Conservation (phyloP, 2,329 filamentous ascomycete species). For the Epichloe glyceriae region DNA sequence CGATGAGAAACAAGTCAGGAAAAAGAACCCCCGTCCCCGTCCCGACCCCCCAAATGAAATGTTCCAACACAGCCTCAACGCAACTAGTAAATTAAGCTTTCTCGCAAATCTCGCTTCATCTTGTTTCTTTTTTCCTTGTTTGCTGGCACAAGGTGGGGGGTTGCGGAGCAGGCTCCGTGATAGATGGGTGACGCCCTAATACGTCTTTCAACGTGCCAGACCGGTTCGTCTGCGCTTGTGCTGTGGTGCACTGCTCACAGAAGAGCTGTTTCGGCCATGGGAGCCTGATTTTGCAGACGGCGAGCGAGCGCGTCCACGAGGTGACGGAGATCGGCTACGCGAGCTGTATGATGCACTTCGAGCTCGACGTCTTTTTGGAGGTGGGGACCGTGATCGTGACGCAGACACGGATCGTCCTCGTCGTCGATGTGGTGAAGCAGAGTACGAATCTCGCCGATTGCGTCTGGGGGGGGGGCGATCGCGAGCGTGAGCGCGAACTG, state of each 20-base stretch:
- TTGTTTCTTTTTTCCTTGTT: too few relatives aligned
- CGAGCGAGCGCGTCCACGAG: not conserved
- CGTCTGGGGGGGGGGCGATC: conserved; percentile 1
- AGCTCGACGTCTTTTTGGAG: not conserved
- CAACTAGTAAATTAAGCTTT: too few relatives aligned
- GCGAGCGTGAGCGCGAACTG: conserved; percentile 2
- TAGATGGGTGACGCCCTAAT: too few relatives aligned
- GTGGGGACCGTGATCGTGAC: not conserved
- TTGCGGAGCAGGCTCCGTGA: too few relatives aligned
- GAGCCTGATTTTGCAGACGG: not conserved
- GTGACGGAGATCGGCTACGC: conserved; percentile 2
- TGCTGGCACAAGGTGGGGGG: too few relatives aligned
- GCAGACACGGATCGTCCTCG: conserved; percentile 2
- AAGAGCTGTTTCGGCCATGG: conserved; percentile 4
- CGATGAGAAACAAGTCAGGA: too few relatives aligned
- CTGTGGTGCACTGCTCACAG: not conserved
- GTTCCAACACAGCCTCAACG: too few relatives aligned
- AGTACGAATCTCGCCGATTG: conserved; percentile 2
- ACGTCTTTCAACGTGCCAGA: not conserved
- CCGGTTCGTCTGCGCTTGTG: not conserved
- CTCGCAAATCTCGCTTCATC: too few relatives aligned
- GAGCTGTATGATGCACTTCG: conserved; percentile 3
- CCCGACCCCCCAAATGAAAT: too few relatives aligned
- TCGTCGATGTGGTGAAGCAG: conserved; percentile 3
- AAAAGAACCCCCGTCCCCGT: too few relatives aligned